Evolutionary conservation across 2,329 filamentous ascomycete genomes (phyloP), one percentile per base, ranked within the genome.

Genomic region (Aspergillus floridensis): DNA sequence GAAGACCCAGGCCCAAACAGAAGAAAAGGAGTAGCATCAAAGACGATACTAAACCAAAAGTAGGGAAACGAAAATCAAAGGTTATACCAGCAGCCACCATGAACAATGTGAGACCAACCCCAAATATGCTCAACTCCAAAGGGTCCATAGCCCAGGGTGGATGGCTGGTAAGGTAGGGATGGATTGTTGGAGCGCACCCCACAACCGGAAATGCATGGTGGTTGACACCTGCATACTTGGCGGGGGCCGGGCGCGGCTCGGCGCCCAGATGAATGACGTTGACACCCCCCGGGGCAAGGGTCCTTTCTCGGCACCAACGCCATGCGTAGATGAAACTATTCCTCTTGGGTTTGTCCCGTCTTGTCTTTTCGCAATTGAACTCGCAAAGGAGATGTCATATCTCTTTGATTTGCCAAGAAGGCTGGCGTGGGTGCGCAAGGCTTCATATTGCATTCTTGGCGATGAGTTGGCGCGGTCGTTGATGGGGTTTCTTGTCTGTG

Each of bases 191-290:
- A 10, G 2, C 7, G 26, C 26, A 12, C 32, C 32, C 32, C 32
- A 35, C 24, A 35, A 41, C 26, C 57, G 24, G 41, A 14, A 16
- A 24, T 53, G 48, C 51, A 38, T 57, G 59, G 52, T 44, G 47
- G 47, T 59, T 38, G 53, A 60, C 50, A 60, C 53, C 32, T 61
- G 61, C 64, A 62, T 65, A 38, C 61, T 61, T 63, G 63, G 64
- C 61, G 35, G 32, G 38, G 38, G 38, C 38, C 38, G 38, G 38
- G 38, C 14, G 38, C 38, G 38, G 38, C 38, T 44, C 61, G 49
- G 56, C 54, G 54, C 59, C 44, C 49, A 60, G 60, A 52, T 47
- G 53, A 55, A 66, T 67, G 63, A 70, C 67, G 62, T 65, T 52
- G 53, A 54, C 60, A 58, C 56, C 58, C 52, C 49, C n/a, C n/a